A percentile compares a stretch with the other conserved stretches of the same genome.
Evolutionary conservation across 2,329 filamentous ascomycete species (phyloP).

Genomic region (Alternaria sp.): DNA sequence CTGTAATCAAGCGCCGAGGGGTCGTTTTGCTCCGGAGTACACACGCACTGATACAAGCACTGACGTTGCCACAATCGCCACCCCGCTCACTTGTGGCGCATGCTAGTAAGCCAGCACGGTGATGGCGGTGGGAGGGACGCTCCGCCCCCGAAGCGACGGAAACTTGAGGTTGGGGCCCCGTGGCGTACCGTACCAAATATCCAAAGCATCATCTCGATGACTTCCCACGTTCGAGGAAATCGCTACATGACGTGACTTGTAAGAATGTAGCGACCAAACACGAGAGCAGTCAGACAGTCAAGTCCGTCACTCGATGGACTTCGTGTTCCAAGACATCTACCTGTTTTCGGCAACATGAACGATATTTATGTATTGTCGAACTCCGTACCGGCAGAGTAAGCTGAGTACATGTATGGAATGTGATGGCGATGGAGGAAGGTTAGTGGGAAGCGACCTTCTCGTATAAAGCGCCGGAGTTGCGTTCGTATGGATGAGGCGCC

Average conservation of each 20-base stretch:
- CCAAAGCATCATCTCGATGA: not conserved
- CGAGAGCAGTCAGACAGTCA: not conserved
- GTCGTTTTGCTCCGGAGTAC: not conserved
- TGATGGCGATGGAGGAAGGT: not conserved
- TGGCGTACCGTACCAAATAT: not conserved
- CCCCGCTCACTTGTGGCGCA: not conserved
- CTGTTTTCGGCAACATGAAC: not conserved
- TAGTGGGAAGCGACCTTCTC: not conserved
- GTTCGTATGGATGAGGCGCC: not conserved
- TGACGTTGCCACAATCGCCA: not conserved
- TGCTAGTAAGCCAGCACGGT: not conserved
- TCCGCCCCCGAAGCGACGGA: not conserved
- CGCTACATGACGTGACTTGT: too few relatives aligned
- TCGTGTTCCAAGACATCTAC: not conserved
- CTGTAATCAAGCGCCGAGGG: not conserved
- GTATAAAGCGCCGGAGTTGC: not conserved
- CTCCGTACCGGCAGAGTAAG: not conserved
- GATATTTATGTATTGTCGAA: not conserved
- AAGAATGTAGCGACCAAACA: too few relatives aligned
- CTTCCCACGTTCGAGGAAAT: too few relatives aligned
- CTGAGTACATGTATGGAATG: not conserved
- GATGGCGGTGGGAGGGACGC: not conserved
- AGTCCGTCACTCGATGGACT: not conserved
- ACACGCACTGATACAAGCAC: not conserved
- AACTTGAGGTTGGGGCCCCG: not conserved